Evolutionary conservation across 2,329 filamentous ascomycete genomes (phyloP).

Genomic region (Epichloe coenophiala): DNA sequence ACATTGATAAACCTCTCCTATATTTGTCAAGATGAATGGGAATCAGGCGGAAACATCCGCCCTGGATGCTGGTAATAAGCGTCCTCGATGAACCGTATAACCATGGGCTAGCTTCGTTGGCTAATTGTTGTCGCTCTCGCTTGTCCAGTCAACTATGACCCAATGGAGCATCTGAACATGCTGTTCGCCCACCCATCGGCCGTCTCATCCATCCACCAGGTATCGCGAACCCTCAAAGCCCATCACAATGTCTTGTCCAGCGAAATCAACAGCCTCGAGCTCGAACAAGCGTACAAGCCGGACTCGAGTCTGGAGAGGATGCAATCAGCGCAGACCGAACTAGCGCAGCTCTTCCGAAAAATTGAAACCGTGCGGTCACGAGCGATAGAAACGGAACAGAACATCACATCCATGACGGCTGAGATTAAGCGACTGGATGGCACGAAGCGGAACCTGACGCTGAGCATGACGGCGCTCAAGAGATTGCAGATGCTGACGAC

Average conservation of each 20-base stretch:
- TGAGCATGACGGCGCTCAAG: conserved; percentile 97
- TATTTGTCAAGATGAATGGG: conserved; percentile 25
- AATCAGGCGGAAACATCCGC: conserved; percentile 21
- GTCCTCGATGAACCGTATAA: not conserved
- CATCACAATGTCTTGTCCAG: conserved; percentile 74
- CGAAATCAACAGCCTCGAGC: conserved; percentile 60
- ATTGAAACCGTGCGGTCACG: conserved; percentile 86
- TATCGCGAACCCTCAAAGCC: conserved; percentile 57
- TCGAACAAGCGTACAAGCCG: conserved; percentile 72
- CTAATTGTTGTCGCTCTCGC: not conserved
- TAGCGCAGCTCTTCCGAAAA: conserved; percentile 81
- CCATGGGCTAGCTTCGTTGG: not conserved
- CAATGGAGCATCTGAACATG: conserved; percentile 81
- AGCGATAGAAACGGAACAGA: conserved; percentile 82
- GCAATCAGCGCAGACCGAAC: conserved; percentile 77
- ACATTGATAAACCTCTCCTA: not conserved
- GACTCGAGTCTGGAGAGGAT: conserved; percentile 83
- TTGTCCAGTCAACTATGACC: conserved; percentile 62
- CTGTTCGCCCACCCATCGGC: conserved; percentile 86
- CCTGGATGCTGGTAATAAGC: conserved; percentile 33
- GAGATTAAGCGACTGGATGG: conserved; percentile 96
- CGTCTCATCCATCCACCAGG: conserved; percentile 60
- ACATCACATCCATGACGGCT: conserved; percentile 96
- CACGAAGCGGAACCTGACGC: conserved; percentile 89
- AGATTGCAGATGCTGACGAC: conserved; percentile 96